A percentile compares a stretch with the other conserved stretches of the same genome.
Conservation (phyloP, 2,329 filamentous ascomycete species). For the Ceratocystis diversiconidia region DNA sequence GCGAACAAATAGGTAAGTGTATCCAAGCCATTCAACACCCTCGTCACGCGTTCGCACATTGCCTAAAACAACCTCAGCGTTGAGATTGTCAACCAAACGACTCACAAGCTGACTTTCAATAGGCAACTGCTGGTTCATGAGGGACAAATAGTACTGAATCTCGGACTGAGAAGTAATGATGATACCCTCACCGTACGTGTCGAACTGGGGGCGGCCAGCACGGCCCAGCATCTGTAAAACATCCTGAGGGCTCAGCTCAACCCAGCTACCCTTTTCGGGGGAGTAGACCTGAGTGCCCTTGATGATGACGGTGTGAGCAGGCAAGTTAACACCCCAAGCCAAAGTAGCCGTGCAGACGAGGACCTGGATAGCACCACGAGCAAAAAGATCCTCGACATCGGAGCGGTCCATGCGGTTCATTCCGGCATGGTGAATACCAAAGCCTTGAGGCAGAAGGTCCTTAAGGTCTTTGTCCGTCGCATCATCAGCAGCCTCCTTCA, state of each 20-base stretch:
- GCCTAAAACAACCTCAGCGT: slow-evolving; percentile 88
- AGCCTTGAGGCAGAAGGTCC: slow-evolving; percentile 86
- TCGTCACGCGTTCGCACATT: slow-evolving; percentile 87
- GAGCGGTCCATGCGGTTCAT: slow-evolving; percentile 93
- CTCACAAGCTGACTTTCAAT: slow-evolving; percentile 95
- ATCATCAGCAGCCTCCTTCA: slow-evolving; percentile 69
- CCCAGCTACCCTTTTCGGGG: slow-evolving; percentile 96
- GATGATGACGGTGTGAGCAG: slow-evolving; percentile 95
- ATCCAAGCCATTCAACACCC: slow-evolving; percentile 96
- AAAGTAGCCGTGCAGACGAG: slow-evolving; percentile 96
- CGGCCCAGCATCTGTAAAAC: slow-evolving; percentile 97
- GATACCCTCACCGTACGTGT: slow-evolving; percentile 95
- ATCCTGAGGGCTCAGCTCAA: slow-evolving; percentile 92
- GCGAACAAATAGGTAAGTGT: slow-evolving; percentile 93
- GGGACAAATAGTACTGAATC: slow-evolving; percentile 91
- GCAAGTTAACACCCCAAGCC: slow-evolving; percentile 96
- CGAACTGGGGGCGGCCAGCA: slow-evolving; percentile 89
- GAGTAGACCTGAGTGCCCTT: slow-evolving; percentile 98
- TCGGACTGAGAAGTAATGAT: slow-evolving; percentile 94
- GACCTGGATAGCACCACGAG: slow-evolving; percentile 81
- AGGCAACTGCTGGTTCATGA: slow-evolving; percentile 91
- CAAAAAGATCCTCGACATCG: slow-evolving; percentile 88
- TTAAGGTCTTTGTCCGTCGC: slow-evolving; percentile 81
- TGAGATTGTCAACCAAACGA: slow-evolving; percentile 86
- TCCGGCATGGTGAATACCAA: slow-evolving; percentile 96